Evolutionary conservation across 1,284 basidiomycete genomes (phyloP), one percentile per base, ranked within the genome.

Genomic region (Ustilago vetiveriae): DNA sequence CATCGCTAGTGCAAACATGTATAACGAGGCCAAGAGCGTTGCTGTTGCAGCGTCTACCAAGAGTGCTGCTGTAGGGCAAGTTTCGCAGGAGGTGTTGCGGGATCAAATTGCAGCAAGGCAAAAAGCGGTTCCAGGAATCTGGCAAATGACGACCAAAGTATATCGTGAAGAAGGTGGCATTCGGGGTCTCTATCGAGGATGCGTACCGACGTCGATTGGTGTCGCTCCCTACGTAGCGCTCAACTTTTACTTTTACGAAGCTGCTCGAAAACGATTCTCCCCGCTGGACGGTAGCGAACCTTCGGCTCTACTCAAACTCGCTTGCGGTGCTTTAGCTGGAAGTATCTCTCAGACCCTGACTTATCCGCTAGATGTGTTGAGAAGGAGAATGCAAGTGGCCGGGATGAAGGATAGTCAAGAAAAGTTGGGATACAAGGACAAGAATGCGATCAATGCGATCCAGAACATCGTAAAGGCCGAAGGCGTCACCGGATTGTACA

Each of bases 381-480:
- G 95, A 37, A 86, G 95, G 45, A 93, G 96, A 84, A 94, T 98
- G 90, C 95, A 98, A 82, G 92, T 95, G 53, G 88, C 89, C 2
- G 95, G 94, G 1, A 90, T 97, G 89, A 83, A 86, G 63, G 85
- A 85, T 36, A 85, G 86, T 53, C 54, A 63, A 26, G 60, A 69
- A 38, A 84, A 86, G 58, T 76, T 89, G 57, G 86, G 87, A 37
- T 93, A 93, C 83, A 88, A 84, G 43, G 91, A 92, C 23, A 92
- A 72, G 35, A 76, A 74, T 49, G 69, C 74, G 90, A 16, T 78
- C 55, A 90, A 93, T 77, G 91, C 90, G 2, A 84, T 94, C 67
- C 82, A 83, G 55, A 86, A 86, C 55, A 92, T 92, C 45, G 62
- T 93, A 22, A 86, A 84, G 37, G 86, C 85, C 0, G 94, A 96